Base-by-base conservation (phyloP, 352 stramenopile genomes). In the Achlya hypogyna region DNA sequence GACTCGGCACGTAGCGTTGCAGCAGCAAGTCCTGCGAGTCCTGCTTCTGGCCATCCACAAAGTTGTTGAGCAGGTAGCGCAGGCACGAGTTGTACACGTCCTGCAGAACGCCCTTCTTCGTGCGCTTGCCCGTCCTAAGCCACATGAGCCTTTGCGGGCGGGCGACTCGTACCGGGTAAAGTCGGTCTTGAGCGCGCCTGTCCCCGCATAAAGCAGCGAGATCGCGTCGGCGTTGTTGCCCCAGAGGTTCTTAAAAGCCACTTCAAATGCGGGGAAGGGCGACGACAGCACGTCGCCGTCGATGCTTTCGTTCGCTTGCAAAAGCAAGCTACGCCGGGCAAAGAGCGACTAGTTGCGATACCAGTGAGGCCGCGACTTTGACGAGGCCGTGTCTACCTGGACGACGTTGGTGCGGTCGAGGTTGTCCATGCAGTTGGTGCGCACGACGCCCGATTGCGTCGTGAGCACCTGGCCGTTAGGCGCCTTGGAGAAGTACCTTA, bases 381-480 rank as follows among this genome's bases (percentile, higher is more conserved):
- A 6, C 14, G 8, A 56, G 2, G 49, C 16, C 20, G 59, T 67
- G 51, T 40, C 6, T 40, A 86, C 78, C 74, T 85, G 78, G 29
- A 88, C 80, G 47, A 88, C 79, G 60, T 87, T 89, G 18, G 80
- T 99, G 34, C 96, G 84, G 79, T 99, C 96, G 18, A 99, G 78
- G 69, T 96, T 98, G 81, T 99, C 96, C 90, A 99, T 98, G 78
- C 96, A 99, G 78, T 99, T 99, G 16, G 94, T 98, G 52, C 96
- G 86, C 29, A 98, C 81, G 20, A 99, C 88, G 4, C 90, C 92
- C 9, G 79, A 88, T 75, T 99, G 96, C 38, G 75, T 83, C 66
- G 60, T 84, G 20, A 78, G 63, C 42, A 89, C 70, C 8, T 69
- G 34, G 12, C 81, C 79, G 49, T 84, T 74, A 0, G 75, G 65